Evolutionary conservation across 192 early-diverging fungal species (phyloP), one percentile per base, ranked within the genome.

Genomic region (Allomyces javanicus): DNA sequence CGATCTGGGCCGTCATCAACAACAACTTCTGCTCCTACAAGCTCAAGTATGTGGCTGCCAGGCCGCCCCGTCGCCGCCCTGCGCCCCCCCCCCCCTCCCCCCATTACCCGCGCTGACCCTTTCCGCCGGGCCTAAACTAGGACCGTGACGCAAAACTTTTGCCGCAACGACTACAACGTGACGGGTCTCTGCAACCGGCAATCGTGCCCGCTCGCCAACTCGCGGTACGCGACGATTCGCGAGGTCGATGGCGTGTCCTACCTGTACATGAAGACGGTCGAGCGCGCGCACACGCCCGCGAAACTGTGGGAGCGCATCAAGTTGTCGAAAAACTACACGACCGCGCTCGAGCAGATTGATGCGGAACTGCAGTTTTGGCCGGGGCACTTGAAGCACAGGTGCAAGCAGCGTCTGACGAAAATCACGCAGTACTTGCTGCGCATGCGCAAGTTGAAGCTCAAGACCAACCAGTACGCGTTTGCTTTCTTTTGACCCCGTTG

Each of bases 1-100:
- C 96, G 55, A 87, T 98, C 69, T 98, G 95, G 95, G 85, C 90
- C 70, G 89, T 92, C 63, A 91, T 98, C 64, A 93, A 90, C 73
- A 85, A 91, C 79, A 86, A 94, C 73, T 98, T 98, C 73, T 98
- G 95, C 71, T 94, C 93, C 19, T 98, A 86, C 83, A 98, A 96
- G 88, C 86, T 95, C 80, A 93, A 93, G 87, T 90, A 81, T 64
- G 81, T 75, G 43, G 0, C n/a, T n/a, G n/a, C n/a, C n/a, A n/a
- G n/a, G n/a, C n/a, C n/a, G n/a, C n/a, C n/a, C n/a, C n/a, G n/a
- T n/a, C n/a, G n/a, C n/a, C n/a, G n/a, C n/a, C n/a, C n/a, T n/a
- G n/a, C 1, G 1, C 26, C 26, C 26, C 2, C 26, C 4, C 26
- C 7, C 33, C 33, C 33, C 33, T 3, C 33, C 0, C 33, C 33